Conservation (phyloP, 129 eudicot genomes). For the Pittosporum tobira region DNA sequence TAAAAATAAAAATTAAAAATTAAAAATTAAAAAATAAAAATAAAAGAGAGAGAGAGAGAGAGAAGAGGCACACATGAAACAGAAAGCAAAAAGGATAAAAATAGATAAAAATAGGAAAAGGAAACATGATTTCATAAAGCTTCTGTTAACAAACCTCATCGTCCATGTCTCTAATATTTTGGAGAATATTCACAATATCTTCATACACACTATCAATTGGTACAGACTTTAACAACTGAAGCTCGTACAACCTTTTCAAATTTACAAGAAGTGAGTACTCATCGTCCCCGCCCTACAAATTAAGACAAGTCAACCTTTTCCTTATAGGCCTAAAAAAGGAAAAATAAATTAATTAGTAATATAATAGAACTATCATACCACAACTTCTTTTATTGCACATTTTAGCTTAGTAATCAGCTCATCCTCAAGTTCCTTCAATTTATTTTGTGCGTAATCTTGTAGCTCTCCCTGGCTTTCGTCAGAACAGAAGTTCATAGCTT, state of each 20-base stretch:
- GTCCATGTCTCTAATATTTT: constrained; percentile 49
- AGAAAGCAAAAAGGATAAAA: background rate
- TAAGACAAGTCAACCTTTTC: constrained; percentile 15
- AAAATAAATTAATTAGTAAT: background rate
- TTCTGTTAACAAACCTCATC: constrained; percentile 53
- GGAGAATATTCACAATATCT: constrained; percentile 44
- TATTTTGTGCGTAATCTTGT: constrained; percentile 69
- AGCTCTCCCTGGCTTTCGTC: constrained; percentile 79
- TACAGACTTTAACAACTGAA: constrained; percentile 55
- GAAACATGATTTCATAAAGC: constrained; percentile 5
- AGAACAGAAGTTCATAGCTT: constrained; percentile 67
- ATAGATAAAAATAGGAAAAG: background rate
- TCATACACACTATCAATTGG: constrained; percentile 69
- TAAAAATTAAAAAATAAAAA: no score
- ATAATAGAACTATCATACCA: constrained; percentile 45
- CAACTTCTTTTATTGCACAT: constrained; percentile 75
- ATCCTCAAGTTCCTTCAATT: constrained; percentile 77
- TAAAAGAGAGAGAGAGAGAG: no score
- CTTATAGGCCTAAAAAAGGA: background rate
- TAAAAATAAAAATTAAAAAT: no score
- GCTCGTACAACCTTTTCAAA: constrained; percentile 86
- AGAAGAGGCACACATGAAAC: no score
- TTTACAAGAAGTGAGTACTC: constrained; percentile 90
- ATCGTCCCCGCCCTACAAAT: constrained; percentile 83
- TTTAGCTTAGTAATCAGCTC: constrained; percentile 65